These are phyloP conservation scores for Citrullus colocynthis DNA, from an alignment of 306 rosid genomes.

Conservation along the genomic window DNA sequence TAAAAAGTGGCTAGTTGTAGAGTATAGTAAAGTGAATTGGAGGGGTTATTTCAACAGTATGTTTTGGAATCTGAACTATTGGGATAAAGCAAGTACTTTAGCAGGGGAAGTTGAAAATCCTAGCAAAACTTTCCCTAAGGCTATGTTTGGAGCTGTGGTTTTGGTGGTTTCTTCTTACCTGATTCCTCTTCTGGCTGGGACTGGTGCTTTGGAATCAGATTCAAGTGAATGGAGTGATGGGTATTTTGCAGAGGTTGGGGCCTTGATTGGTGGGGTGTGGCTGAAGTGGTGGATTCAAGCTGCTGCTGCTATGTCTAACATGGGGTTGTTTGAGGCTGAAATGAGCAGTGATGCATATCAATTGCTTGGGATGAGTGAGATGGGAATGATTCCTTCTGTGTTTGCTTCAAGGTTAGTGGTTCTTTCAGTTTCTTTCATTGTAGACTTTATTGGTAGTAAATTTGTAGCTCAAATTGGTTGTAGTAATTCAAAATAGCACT, in stretches of 20 bases:
- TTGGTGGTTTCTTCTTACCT: slow-evolving; percentile 68
- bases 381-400: slow-evolving; percentile 79
- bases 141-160: slow-evolving; percentile 66
- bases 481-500: not conserved
- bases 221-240: slow-evolving; percentile 75
- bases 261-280: slow-evolving; percentile 82
- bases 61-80: slow-evolving; percentile 91
- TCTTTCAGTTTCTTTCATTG: not conserved
- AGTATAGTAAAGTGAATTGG: slow-evolving; percentile 49
- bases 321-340: slow-evolving; percentile 89
- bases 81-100: slow-evolving; percentile 94
- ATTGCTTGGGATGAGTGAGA: slow-evolving; percentile 88
- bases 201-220: slow-evolving; percentile 49
- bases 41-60: slow-evolving; percentile 63
- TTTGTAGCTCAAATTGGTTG: not conserved
- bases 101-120: slow-evolving; percentile 89
- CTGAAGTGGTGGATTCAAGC: slow-evolving; percentile 87
- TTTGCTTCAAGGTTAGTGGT: slow-evolving; percentile 60
- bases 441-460: not conserved
- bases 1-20: slow-evolving; percentile 39
- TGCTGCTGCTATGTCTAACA: slow-evolving; percentile 79
- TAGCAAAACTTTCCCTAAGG: slow-evolving; percentile 60
- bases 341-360: slow-evolving; percentile 88
- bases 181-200: slow-evolving; percentile 85
- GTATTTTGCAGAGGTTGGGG: slow-evolving; percentile 71